A percentile compares a stretch with the other conserved stretches of the same genome.
These are phyloP conservation scores for Omphalotus olearius DNA, from an alignment of 1,284 basidiomycete genomes.

Conservation along the genomic window DNA sequence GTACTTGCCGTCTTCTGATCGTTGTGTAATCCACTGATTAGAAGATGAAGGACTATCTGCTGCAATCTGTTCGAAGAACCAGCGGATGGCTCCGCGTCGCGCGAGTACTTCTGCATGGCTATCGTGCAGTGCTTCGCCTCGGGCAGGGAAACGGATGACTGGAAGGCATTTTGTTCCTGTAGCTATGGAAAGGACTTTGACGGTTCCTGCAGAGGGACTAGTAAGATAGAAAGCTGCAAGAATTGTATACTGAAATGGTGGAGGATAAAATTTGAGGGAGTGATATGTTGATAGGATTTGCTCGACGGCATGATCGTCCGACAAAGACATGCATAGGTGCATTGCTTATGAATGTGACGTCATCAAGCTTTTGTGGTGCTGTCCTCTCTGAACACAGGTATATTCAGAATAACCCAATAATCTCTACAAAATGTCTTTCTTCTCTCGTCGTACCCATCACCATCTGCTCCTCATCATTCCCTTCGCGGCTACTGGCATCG, in stretches of 20 bases:
- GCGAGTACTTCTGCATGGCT: conserved; percentile 90
- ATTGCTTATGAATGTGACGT: too few species aligned
- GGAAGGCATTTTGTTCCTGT: conserved; percentile 91
- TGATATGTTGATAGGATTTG: conserved; percentile 40
- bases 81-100: conserved; percentile 74
- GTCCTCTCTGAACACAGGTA: too few species aligned
- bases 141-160: conserved; percentile 49
- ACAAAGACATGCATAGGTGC: not conserved
- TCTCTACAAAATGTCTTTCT: conserved; percentile 24
- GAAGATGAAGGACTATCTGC: conserved; percentile 29
- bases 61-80: conserved; percentile 71
- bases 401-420: too few species aligned
- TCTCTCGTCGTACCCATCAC: conserved; percentile 17
- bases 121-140: conserved; percentile 86
- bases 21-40: conserved; percentile 38
- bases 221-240: conserved; percentile 56
- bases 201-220: conserved; percentile 11
- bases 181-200: conserved; percentile 65
- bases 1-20: conserved; percentile 37
- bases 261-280: conserved; percentile 42
- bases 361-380: too few species aligned
- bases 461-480: conserved; percentile 17
- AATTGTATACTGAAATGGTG: conserved; percentile 50
- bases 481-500: conserved; percentile 28
- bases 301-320: conserved; percentile 19